Base-by-base conservation (phyloP, 441 rosid genomes). In the Sinapis alba region DNA sequence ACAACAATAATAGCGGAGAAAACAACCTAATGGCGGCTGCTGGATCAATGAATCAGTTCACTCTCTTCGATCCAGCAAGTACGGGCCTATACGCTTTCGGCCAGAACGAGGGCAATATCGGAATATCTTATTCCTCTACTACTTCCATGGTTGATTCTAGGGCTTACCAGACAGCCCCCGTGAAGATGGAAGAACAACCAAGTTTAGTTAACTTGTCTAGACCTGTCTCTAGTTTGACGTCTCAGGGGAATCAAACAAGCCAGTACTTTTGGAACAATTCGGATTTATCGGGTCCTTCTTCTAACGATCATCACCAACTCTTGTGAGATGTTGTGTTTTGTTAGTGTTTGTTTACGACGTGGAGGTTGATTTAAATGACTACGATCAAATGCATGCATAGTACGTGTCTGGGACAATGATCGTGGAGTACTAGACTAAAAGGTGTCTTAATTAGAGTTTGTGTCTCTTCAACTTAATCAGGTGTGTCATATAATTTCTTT, bases 121-220 rank as follows among this genome's bases (percentile, higher is more conserved):
- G 71, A 67, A 54, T 69, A 50, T 54, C 79, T 43, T 53, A 21
- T 69, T 62, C 75, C 9, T 13, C 77, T 13, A n/a, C 70, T 72
- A n/a, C 70, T 72, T 62, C 71, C 2, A 73, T 73, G 74, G 74
- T 56, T 45, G 78, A 73, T 78, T 57, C 75, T 45, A 63, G 78
- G 53, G 64, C 12, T 73, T 73, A 63, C 20, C 74, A 78, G 11
- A 3, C 77, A 16, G 36, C 81, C 69, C 78, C 81, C 3, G 71
- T 79, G 3, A 79, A 79, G 78, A 79, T 73, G 82, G 82, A 79
- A 63, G 78, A 71, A 20, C 80, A 64, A 6, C 23, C 63, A 0
- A 63, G 60, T 64, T 3, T 59, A 53, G 72, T 27, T 63, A 73
- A 68, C 72, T 59, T 71, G 9, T 20, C 69, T 69, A 57, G 57